Conservation (phyloP, 169 alveolate species). For the Perkinsus olseni region DNA sequence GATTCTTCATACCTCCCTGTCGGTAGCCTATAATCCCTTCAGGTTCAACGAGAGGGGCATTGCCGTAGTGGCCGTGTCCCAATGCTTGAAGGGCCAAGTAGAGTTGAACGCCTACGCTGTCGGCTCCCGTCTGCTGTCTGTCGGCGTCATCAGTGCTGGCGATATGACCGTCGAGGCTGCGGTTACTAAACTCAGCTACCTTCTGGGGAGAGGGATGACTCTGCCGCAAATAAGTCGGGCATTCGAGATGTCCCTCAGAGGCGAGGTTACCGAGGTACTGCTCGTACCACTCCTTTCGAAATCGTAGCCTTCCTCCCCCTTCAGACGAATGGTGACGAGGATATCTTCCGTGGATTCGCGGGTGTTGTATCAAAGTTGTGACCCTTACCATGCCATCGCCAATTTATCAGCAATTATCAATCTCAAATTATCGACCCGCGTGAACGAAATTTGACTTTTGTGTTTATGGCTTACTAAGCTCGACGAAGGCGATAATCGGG, state of each 20-base stretch:
- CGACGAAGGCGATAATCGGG: too few species aligned
- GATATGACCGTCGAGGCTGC: slow-evolving; percentile 12
- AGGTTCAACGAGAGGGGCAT: slow-evolving; percentile 43
- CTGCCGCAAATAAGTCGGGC: not conserved
- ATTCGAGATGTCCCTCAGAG: not conserved
- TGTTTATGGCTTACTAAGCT: too few species aligned
- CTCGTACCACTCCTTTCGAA: not conserved
- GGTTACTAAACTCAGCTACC: not conserved
- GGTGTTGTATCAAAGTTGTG: not conserved
- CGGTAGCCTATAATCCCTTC: not conserved
- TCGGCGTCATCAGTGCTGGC: not conserved
- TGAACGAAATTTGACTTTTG: too few species aligned
- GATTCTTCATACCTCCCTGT: too few species aligned
- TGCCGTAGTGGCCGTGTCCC: slow-evolving; percentile 12
- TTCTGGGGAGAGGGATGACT: slow-evolving; percentile 2
- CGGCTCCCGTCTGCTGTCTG: not conserved
- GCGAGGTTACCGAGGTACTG: not conserved
- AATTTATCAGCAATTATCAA: not conserved
- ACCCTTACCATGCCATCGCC: not conserved
- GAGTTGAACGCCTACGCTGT: not conserved
- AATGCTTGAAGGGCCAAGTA: slow-evolving; percentile 38
- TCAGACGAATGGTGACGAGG: not conserved
- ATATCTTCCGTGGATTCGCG: not conserved
- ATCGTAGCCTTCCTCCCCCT: not conserved
- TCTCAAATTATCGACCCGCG: too few species aligned